Evolutionary conservation across 148 eudicot genomes (phyloP), one percentile per base, ranked within the genome.

Genomic region (Cornus kousa): DNA sequence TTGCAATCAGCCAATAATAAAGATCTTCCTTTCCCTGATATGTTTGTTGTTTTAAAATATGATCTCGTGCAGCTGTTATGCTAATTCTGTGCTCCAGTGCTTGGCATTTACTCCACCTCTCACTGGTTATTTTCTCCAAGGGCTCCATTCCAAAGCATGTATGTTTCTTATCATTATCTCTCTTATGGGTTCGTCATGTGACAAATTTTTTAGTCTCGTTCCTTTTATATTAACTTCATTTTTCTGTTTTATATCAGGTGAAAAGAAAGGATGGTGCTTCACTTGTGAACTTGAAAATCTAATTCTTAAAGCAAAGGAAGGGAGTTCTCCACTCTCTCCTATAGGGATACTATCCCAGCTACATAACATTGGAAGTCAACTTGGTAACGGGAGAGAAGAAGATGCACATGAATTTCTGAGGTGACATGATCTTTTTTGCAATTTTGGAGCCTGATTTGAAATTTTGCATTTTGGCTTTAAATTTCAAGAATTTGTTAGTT

Each of bases 371-470:
- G 93, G 97, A 68, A 82, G 95, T 81, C 87, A 84, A 80, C 91
- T 94, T 78, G 80, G 91, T 14, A 83, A 82, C 84, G 97, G 98
- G 65, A 86, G 88, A 81, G 87, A 94, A 84, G 98, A 94, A 91
- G 98, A 94, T 79, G 98, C 98, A 9, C 98, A 94, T 82, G 98
- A 94, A 82, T 94, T 94, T 82, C 78, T 94, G 67, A 87, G 98
- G 98, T 91, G 73, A 79, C 78, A 33, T 81, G 35, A 37, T 71
- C 19, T 72, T 31, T 16, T 24, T 22, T 57, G n/a, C 23, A 62
- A 32, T 68, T 24, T 22, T 70, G 23, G 46, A 77, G 32, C 46
- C 72, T 32, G 24, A 16, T n/a, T 67, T 13, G 23, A 43, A 39
- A 50, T 5, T 64, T 33, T 67, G 24, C 14, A 32, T 80, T 74